Conservation (phyloP, 768 basidiomycete genomes). For the Rhodotorula kratochvilovae region DNA sequence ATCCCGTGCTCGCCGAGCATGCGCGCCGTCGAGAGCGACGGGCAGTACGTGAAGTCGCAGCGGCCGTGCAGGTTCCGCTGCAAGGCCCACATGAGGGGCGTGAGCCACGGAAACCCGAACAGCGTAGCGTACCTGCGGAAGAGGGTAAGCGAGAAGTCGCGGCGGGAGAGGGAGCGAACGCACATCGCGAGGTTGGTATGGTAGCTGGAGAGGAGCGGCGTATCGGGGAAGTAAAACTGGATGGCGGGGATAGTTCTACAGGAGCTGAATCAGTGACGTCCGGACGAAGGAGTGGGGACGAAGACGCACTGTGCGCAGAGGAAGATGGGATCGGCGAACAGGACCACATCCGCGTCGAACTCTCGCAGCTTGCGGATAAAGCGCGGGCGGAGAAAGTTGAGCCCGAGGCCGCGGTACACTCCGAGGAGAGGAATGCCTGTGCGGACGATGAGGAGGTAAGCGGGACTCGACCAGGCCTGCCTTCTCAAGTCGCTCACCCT, state of each 20-base stretch:
- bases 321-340: constrained; percentile 54
- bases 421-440: constrained; percentile 48
- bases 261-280: neutral
- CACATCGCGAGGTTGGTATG: constrained; percentile 48
- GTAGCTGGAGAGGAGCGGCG: constrained; percentile 49
- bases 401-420: constrained; percentile 49
- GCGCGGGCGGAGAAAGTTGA: constrained; percentile 52
- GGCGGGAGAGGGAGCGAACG: neutral
- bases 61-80: constrained; percentile 37
- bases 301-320: constrained; percentile 49
- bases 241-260: constrained; percentile 23
- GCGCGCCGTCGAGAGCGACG: constrained; percentile 48
- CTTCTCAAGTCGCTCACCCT: constrained; percentile 24
- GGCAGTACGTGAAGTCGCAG: constrained; percentile 50
- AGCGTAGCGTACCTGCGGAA: constrained; percentile 49
- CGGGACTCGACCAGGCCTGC: too few relatives aligned
- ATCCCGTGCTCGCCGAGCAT: constrained; percentile 48
- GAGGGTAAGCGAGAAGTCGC: too few relatives aligned
- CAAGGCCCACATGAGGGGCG: constrained; percentile 50
- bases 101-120: constrained; percentile 50
- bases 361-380: constrained; percentile 45
- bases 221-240: constrained; percentile 27
- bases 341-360: constrained; percentile 51
- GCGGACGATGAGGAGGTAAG: too few relatives aligned
- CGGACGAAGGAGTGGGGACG: neutral